A percentile compares a stretch with the other conserved stretches of the same genome.
Conservation (phyloP, 345 rosid genomes). For the Erucastrum elatum region DNA sequence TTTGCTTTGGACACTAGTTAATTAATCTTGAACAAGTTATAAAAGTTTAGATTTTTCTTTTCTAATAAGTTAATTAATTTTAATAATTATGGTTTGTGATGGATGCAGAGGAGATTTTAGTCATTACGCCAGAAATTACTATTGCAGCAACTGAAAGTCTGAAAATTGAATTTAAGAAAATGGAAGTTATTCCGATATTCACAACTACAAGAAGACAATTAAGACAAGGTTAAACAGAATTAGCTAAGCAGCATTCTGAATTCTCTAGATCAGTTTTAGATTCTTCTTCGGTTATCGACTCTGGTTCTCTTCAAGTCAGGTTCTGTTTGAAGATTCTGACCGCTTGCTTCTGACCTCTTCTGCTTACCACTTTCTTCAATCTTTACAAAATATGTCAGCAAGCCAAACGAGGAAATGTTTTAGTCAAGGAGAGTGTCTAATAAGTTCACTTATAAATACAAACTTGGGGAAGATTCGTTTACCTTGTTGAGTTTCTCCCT, state of each 20-base stretch:
- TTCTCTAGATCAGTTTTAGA: conserved; percentile 36
- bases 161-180: not conserved
- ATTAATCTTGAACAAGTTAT: too few species aligned
- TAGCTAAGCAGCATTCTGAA: not conserved
- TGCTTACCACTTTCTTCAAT: conserved; percentile 49
- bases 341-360: conserved; percentile 57
- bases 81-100: not conserved
- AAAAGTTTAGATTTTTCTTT: too few species aligned
- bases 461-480: conserved; percentile 12
- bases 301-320: conserved; percentile 63
- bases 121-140: not conserved
- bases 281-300: conserved; percentile 75
- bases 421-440: not conserved
- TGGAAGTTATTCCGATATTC: not conserved
- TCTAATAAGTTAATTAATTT: too few species aligned
- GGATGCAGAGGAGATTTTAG: not conserved
- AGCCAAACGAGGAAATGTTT: not conserved
- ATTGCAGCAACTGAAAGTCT: not conserved
- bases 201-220: conserved; percentile 1
- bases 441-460: not conserved
- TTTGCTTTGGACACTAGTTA: not conserved
- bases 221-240: not conserved
- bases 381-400: conserved; percentile 35
- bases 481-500: conserved; percentile 87
- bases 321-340: conserved; percentile 45